Percentiles rank a stretch among this genome's conserved stretches.
Conservation (phyloP, 345 rosid genomes). For the Sisymbrium irio region DNA sequence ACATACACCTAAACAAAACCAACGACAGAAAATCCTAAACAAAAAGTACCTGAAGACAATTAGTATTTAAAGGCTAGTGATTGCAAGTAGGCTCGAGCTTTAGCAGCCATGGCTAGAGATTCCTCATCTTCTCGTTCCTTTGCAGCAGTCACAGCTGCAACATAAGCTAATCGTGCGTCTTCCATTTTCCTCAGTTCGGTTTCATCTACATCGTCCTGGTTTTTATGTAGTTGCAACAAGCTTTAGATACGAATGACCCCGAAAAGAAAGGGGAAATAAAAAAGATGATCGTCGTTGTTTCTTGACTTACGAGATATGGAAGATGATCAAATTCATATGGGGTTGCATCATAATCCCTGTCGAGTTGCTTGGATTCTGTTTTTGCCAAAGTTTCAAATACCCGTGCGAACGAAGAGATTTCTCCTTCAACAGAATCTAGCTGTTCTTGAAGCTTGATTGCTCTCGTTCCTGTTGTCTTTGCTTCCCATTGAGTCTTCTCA, state of each 20-base stretch:
- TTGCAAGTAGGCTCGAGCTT: constrained; percentile 63
- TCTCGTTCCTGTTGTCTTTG: constrained; percentile 59
- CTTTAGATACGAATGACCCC: constrained; percentile 10
- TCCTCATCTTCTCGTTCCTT: constrained; percentile 83
- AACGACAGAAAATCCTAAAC: constrained; percentile 2
- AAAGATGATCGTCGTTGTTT: background rate
- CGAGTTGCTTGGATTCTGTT: constrained; percentile 32
- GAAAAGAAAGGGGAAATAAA: background rate
- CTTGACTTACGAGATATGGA: constrained; percentile 57
- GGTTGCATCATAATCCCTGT: constrained; percentile 55
- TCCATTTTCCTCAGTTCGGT: constrained; percentile 61
- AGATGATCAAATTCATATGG: constrained; percentile 52
- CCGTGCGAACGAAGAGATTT: constrained; percentile 52
- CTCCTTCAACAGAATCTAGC: constrained; percentile 60
- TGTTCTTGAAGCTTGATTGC: constrained; percentile 76
- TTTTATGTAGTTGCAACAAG: background rate
- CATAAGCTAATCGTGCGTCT: constrained; percentile 74
- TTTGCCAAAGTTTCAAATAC: constrained; percentile 62
- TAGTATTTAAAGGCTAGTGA: constrained; percentile 54
- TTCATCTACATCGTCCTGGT: constrained; percentile 55
- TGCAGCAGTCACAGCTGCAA: constrained; percentile 61
- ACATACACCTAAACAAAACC: constrained; percentile 16
- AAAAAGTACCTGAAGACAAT: background rate
- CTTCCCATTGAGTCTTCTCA: constrained; percentile 94
- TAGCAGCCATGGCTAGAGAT: constrained; percentile 70